Evolutionary conservation across 2,329 filamentous ascomycete genomes (phyloP), one percentile per base, ranked within the genome.

Genomic region (Botryotinia globosa): DNA sequence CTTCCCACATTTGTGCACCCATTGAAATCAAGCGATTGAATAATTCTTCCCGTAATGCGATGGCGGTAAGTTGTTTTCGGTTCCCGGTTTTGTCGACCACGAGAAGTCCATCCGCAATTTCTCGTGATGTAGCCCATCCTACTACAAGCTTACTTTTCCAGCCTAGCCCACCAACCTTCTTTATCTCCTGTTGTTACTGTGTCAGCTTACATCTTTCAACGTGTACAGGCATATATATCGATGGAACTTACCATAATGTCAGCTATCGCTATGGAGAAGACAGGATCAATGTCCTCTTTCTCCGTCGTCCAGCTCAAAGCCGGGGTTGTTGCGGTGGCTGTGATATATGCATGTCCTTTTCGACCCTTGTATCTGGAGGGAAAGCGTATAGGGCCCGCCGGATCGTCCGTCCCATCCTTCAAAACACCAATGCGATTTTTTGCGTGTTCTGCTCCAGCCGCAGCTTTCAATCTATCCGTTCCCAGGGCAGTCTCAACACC

Each of bases 111-210:
- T 96, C 93, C 0, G 91, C 89, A 44, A 96, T 88, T 80, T 94
- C 90, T 65, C 89, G 86, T 0, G 89, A 87, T 78, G 93, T 86
- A 0, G 91, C 90, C 92, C 93, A 94, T 0, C 93, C 92, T 0
- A 96, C 91, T 2, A 96, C 86, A 67, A 96, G 83, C 83, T 94
- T 95, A 1, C 90, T 89, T 82, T 96, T 97, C 93, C 93, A 97
- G 0, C 93, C 92, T 51, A 94, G 85, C 0, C 93, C 93, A 7
- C 93, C 93, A 2, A 94, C 84, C 82, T 97, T 97, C 80, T 90
- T 91, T 70, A 97, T 79, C 80, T 94, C 92, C 68, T 77, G 58
- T 44, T 59, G 5, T 16, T 2, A 29, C 39, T 34, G 62, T 54
- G 71, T 73, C 29, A 65, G 64, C 32, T 5, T 45, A 29, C 39